phyloP scores from a whole-genome alignment of 2,329 filamentous ascomycete species.

The Penicillium sp. region DNA sequence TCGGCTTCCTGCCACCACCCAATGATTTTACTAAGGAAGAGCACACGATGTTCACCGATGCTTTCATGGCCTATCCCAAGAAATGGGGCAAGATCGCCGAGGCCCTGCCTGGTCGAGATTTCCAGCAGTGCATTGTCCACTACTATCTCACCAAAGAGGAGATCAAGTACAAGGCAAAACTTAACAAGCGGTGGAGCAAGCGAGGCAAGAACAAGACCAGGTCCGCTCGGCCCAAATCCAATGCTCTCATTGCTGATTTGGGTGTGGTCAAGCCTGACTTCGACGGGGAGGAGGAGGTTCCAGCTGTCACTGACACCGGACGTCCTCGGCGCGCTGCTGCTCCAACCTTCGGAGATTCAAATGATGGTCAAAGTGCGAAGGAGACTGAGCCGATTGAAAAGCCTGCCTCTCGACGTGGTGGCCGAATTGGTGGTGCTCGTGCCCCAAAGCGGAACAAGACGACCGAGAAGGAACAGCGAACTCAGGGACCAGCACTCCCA shows the following conservation, averaged over 20 bases:
- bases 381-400: constrained; percentile 40
- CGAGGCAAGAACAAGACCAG: constrained; percentile 31
- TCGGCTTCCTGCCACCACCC: constrained; percentile 45
- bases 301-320: constrained; percentile 51
- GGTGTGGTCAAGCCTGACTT: constrained; percentile 44
- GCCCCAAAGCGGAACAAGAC: constrained; percentile 37
- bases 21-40: constrained; percentile 51
- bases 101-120: constrained; percentile 45
- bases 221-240: constrained; percentile 46
- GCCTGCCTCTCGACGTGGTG: constrained; percentile 34
- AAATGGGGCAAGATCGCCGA: constrained; percentile 55
- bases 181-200: constrained; percentile 48
- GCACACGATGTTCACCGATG: constrained; percentile 47
- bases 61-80: constrained; percentile 51
- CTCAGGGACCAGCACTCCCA: constrained; percentile 6
- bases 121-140: constrained; percentile 51
- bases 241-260: constrained; percentile 50
- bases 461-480: constrained; percentile 31
- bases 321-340: constrained; percentile 51
- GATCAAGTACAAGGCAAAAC: constrained; percentile 51
- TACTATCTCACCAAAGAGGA: constrained; percentile 54
- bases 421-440: constrained; percentile 33
- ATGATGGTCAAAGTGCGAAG: constrained; percentile 33
- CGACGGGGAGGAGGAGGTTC: constrained; percentile 45
- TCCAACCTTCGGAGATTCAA: constrained; percentile 48